Evolutionary conservation across 2,329 filamentous ascomycete genomes (phyloP), one percentile per base, ranked within the genome.

Genomic region (Exophiala calicioides): DNA sequence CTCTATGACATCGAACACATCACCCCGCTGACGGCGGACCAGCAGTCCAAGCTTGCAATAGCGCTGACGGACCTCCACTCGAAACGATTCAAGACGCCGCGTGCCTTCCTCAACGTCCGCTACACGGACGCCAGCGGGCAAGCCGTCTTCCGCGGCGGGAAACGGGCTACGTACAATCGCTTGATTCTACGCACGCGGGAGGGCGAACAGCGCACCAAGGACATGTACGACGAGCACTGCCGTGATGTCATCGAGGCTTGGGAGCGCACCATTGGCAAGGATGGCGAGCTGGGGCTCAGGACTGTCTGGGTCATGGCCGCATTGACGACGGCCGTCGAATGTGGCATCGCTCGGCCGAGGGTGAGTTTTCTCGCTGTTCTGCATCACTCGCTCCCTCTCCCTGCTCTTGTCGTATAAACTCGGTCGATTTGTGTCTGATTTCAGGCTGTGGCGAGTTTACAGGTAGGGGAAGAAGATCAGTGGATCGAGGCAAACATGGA

Each of bases 1-100:
- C 47, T 50, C 20, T 53, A 53, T 47, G 51, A 53, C 26, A 30
- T 53, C 33, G 51, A 53, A 27, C 47, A 53, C 29, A 18, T 48
- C 33, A 37, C 26, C 20, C 38, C 43, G 10, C 39, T 53, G 5
- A 34, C 18, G 1, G n/a, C 19, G 4, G 39, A 31, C 12, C 51
- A 53, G 45, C 47, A 53, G 27, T 21, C 38, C n/a, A 4, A 20
- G 13, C 43, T 53, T 3, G 50, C 46, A 3, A 24, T 15, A n/a
- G 46, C 42, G 5, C 33, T 53, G 15, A 53, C 42, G 5, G 29
- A 44, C n/a, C 38, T 46, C 3, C 50, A 53, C 42, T 16, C 36
- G 2, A 29, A 6, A n/a, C 46, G 50, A 8, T 50, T 53, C 50
- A 35, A 40, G 16, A 50, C 47, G 18, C 50, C 46, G 23, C 26